Evolutionary conservation across 225 moss, liverwort and hornwort species (phyloP), one percentile per base, ranked within the genome.

Genomic region (Thuidium tamariscinum): DNA sequence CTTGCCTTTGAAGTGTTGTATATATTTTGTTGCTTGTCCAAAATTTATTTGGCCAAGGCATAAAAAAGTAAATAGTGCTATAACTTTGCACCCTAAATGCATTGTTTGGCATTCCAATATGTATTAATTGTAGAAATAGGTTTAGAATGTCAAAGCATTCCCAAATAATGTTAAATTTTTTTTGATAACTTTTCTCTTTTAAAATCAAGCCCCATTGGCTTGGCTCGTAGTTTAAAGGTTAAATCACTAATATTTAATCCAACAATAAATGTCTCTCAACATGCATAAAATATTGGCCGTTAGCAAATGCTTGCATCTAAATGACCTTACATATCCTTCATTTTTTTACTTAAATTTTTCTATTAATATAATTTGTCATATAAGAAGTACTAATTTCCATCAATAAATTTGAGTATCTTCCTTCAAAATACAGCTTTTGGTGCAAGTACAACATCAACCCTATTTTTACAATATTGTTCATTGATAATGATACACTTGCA

Each of bases 221-320:
- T 23, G 1, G 3, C 1, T 0, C 4, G 1, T 41, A 2, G 2
- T 68, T 65, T 39, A n/a, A 68, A 7, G 23, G 2, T 68, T 39
- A 14, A 41, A 5, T 42, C 9, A 15, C 7, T 48, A 7, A 3
- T 48, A 34, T 13, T 32, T 20, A 21, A 32, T 30, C 19, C 29
- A 29, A 30, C 2, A 18, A 4, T 48, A 73, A 48, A 48, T 44
- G 44, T 4, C 48, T 32, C 48, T 32, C 12, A 49, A 26, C 7
- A n/a, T n/a, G n/a, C n/a, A 49, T 49, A 11, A 20, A 11, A 2
- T 32, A 32, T 19, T 32, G 1, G 11, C n/a, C n/a, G n/a, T n/a
- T 46, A 48, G 4, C 20, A 32, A 19, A 49, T 32, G 2, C 32
- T 49, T 32, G 10, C 2, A 73, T 11, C 19, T 48, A 17, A n/a